Evolutionary conservation across 441 rosid species (phyloP).

Genomic region (Theobroma grandiflorum): DNA sequence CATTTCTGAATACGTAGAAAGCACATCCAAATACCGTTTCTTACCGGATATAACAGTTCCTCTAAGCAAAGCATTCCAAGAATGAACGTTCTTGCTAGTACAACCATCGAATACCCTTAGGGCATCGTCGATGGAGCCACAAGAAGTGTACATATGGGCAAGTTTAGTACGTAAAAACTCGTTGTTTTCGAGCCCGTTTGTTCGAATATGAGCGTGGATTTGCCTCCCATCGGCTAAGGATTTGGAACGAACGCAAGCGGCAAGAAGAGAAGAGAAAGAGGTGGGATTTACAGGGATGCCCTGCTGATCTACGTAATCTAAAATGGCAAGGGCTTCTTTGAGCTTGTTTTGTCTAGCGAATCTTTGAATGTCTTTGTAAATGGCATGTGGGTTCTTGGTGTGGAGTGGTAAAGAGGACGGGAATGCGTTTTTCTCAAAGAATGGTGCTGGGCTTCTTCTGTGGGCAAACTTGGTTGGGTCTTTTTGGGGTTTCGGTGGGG

Average conservation of each 20-base stretch:
- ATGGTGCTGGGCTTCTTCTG: constrained; percentile 44
- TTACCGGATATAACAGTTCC: constrained; percentile 78
- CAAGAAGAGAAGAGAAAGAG: constrained; percentile 76
- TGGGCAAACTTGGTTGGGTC: constrained; percentile 25
- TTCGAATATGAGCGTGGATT: constrained; percentile 67
- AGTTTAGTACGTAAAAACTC: constrained; percentile 73
- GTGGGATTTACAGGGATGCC: constrained; percentile 84
- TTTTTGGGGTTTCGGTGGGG: constrained; percentile 31
- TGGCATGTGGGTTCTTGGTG: constrained; percentile 59
- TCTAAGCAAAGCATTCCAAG: constrained; percentile 87
- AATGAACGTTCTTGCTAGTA: constrained; percentile 54
- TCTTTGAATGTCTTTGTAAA: constrained; percentile 67
- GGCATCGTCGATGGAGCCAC: constrained; percentile 76
- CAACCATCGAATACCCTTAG: constrained; percentile 64
- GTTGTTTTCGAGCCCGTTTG: constrained; percentile 71
- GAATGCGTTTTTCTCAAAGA: constrained; percentile 63
- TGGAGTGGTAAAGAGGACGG: constrained; percentile 78
- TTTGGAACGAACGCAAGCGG: constrained; percentile 76
- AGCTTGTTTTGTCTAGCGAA: constrained; percentile 71
- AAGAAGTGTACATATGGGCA: constrained; percentile 71
- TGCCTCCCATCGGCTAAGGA: constrained; percentile 61
- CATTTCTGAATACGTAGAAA: constrained; percentile 69
- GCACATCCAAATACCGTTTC: constrained; percentile 63
- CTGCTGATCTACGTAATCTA: constrained; percentile 76
- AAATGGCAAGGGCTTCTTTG: constrained; percentile 70